These are phyloP conservation scores for Penicillium goetzii DNA, from an alignment of 495 filamentous ascomycete species.

Conservation along the genomic window DNA sequence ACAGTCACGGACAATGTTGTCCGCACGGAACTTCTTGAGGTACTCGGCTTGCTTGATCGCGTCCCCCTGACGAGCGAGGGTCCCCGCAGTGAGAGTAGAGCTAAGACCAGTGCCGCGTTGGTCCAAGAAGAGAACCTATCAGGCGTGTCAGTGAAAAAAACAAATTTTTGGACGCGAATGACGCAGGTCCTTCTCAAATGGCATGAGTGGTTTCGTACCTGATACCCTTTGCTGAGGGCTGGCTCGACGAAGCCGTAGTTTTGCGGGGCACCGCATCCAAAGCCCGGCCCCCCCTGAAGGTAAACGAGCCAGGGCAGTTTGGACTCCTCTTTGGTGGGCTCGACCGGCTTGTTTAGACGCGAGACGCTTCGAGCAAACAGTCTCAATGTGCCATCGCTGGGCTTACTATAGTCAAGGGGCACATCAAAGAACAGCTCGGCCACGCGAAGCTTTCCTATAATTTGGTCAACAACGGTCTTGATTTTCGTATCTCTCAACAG, in stretches of 20 bases:
- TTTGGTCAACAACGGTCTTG: conserved; percentile 12
- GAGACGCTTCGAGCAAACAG: conserved; percentile 76
- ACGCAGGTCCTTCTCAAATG: not conserved
- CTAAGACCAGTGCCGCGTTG: conserved; percentile 88
- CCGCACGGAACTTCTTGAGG: conserved; percentile 84
- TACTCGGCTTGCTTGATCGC: conserved; percentile 73
- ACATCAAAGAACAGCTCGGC: conserved; percentile 87
- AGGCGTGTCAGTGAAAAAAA: not conserved
- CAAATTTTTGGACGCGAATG: not conserved
- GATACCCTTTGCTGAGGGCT: conserved; percentile 80
- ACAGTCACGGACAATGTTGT: conserved; percentile 85
- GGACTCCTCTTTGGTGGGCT: conserved; percentile 52
- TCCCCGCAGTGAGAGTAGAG: conserved; percentile 72
- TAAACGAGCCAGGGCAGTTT: conserved; percentile 66
- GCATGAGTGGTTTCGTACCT: conserved; percentile 37
- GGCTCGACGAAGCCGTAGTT: conserved; percentile 64
- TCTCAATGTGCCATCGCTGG: conserved; percentile 60
- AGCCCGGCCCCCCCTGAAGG: conserved; percentile 79
- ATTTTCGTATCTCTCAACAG: not conserved
- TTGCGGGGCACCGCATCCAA: conserved; percentile 74
- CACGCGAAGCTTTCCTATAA: conserved; percentile 70
- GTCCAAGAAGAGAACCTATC: conserved; percentile 78
- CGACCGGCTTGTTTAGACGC: conserved; percentile 65
- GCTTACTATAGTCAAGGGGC: conserved; percentile 73
- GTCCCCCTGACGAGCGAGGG: conserved; percentile 66